Base-by-base conservation (phyloP, 331 rosid genomes). In the Rhamnella rubrinervis region DNA sequence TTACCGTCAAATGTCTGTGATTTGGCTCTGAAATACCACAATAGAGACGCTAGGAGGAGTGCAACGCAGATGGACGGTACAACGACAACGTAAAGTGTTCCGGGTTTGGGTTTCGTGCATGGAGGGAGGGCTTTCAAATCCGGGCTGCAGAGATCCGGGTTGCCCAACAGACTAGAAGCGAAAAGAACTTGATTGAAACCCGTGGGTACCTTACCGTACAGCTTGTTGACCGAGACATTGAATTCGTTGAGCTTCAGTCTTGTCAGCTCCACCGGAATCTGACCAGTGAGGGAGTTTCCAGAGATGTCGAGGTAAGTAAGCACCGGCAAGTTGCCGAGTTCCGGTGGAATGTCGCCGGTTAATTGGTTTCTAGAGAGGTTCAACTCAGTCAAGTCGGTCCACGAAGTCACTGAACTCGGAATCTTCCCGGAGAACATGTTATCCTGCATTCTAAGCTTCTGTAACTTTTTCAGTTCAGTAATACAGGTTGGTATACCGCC, bases 291-390 rank as follows among this genome's bases (percentile, higher is more conserved):
- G 28, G 12, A 70, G 58, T 93, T 93, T 3, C 10, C 70, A 14
- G 97, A 80, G 50, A 91, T 92, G 55, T 93, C 97, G 37, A 93
- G 90, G 69, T 77, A 87, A 6, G 64, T 83, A 37, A 93, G 75
- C 15, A 74, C 77, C 2, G 85, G 91, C 28, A 91, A 79, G 4
- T 59, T 9, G 0, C 96, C 96, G 0, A 93, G 83, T 23, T 78
- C 67, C 1, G 80, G 79, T 0, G 97, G 97, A 55, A 93, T 93
- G 16, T 78, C 28, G 51, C 98, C 92, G 10, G 79, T 6, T 44
- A 93, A 70, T 41, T 4, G 59, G 63, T 93, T 93, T 41, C 65
- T 50, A 0, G 97, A 85, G 7, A 93, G 74, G 74, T 93, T 87
- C 61, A 93, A 40, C 71, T 81, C 85, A 1, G 84, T 77, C 73